phyloP scores from a whole-genome alignment of 352 stramenopile species.

The Peronospora destructor region DNA sequence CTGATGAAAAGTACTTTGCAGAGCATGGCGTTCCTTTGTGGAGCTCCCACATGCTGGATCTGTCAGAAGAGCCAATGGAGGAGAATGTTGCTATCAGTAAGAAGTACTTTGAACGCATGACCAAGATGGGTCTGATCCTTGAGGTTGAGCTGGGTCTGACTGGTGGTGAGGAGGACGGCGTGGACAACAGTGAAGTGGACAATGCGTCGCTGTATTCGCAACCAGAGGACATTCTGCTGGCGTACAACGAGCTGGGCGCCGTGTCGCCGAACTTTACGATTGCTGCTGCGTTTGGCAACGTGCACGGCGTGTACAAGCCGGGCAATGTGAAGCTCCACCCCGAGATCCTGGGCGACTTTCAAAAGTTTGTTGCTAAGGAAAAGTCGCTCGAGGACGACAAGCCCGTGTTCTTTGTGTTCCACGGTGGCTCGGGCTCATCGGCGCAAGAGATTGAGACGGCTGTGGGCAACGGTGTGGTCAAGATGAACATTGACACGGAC shows the following conservation, averaged over 20 bases:
- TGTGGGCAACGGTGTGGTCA: conserved; percentile 95
- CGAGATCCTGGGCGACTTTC: conserved; percentile 94
- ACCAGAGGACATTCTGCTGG: conserved; percentile 59
- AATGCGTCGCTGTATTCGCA: conserved; percentile 86
- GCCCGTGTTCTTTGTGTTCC: conserved; percentile 98
- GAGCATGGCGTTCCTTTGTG: conserved; percentile 93
- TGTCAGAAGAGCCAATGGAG: conserved; percentile 96
- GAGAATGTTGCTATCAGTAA: conserved; percentile 98
- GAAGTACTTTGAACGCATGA: conserved; percentile 96
- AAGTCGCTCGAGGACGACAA: conserved; percentile 82
- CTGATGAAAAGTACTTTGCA: conserved; percentile 94
- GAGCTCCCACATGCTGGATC: conserved; percentile 97
- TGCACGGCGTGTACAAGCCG: conserved; percentile 96
- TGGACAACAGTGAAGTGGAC: conserved; percentile 95
- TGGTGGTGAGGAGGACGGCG: conserved; percentile 96
- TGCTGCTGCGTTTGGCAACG: conserved; percentile 58
- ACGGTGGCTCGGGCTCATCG: conserved; percentile 95
- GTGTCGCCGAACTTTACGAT: conserved; percentile 93
- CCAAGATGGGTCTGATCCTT: conserved; percentile 93
- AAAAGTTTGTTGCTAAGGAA: conserved; percentile 82
- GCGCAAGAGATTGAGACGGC: conserved; percentile 94
- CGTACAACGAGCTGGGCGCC: conserved; percentile 92
- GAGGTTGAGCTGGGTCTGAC: conserved; percentile 99
- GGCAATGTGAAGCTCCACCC: conserved; percentile 98
- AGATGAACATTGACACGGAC: conserved; percentile 99